A percentile compares a stretch with the other conserved stretches of the same genome.
phyloP scores from a whole-genome alignment of 345 rosid species.

The Cardamine chenopodiifolia region DNA sequence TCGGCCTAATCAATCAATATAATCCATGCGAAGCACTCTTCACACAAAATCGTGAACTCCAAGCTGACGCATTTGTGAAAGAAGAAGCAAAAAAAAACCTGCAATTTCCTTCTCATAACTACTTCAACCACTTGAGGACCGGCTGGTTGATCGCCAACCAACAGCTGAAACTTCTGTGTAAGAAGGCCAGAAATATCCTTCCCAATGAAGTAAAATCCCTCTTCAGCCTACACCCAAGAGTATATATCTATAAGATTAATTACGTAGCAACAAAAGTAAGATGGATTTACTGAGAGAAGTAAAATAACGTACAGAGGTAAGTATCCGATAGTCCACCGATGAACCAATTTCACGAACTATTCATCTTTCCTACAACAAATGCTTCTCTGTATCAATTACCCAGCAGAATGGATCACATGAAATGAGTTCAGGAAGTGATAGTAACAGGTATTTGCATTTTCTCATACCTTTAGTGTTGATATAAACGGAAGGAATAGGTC shows the following conservation, averaged over 20 bases:
- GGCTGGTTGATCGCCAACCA: conserved; percentile 59
- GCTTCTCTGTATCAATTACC: conserved; percentile 16
- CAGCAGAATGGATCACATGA: conserved; percentile 3
- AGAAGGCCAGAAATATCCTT: conserved; percentile 59
- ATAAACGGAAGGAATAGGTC: conserved; percentile 95
- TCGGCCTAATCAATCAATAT: neutral
- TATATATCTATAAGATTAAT: conserved; percentile 11
- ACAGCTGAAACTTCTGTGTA: conserved; percentile 64
- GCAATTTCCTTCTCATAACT: conserved; percentile 87
- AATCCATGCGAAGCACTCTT: conserved; percentile 16
- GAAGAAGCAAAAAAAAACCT: conserved; percentile 49
- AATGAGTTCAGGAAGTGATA: neutral
- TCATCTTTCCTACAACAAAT: conserved; percentile 78
- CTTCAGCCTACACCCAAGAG: conserved; percentile 60
- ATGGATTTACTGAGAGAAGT: neutral
- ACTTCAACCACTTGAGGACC: conserved; percentile 78
- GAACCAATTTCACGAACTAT: conserved; percentile 90
- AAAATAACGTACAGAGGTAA: conserved; percentile 66
- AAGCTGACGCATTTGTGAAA: conserved; percentile 4
- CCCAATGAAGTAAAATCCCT: conserved; percentile 93
- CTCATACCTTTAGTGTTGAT: conserved; percentile 67
- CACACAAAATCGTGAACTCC: neutral
- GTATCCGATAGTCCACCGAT: conserved; percentile 76
- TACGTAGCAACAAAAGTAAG: neutral
- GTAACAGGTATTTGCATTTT: neutral